Conservation (phyloP, 352 stramenopile species). For the Phytopythium chamaehyphon region DNA sequence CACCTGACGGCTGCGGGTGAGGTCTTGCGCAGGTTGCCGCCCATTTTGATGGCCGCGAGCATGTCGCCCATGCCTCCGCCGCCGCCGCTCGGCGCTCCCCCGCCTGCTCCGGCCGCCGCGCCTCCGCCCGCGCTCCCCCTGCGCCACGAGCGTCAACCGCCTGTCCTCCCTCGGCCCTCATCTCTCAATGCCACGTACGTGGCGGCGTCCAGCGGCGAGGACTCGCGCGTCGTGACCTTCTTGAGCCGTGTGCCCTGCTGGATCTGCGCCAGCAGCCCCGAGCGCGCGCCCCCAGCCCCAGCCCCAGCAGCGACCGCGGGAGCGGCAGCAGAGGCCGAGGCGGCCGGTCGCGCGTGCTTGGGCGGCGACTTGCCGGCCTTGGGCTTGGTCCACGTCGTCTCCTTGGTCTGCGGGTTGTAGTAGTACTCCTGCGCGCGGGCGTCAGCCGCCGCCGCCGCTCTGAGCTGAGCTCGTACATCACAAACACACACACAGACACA, state of each 20-base stretch:
- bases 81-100: constrained; percentile 7
- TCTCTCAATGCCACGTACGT: constrained; percentile 9
- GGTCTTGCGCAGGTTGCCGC: constrained; percentile 60
- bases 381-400: constrained; percentile 81
- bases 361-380: constrained; percentile 21
- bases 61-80: constrained; percentile 55
- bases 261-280: constrained; percentile 65
- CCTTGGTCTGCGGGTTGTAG: constrained; percentile 87
- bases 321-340: constrained; percentile 5
- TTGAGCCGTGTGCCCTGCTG: constrained; percentile 67
- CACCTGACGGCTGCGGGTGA: constrained; percentile 27
- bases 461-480: too few species aligned
- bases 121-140: constrained; percentile 9
- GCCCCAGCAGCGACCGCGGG: constrained; percentile 28
- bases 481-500: too few species aligned
- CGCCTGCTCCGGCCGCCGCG: constrained; percentile 6
- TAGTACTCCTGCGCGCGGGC: constrained; percentile 72
- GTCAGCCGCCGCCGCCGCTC: not conserved
- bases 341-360: constrained; percentile 28
- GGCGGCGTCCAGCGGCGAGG: constrained; percentile 46
- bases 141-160: not conserved
- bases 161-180: constrained; percentile 1
- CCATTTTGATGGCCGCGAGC: constrained; percentile 70
- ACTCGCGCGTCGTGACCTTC: constrained; percentile 75
- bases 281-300: constrained; percentile 32